Evolutionary conservation across 257 asterid genomes (phyloP), one percentile per base, ranked within the genome.

Genomic region (Anisodus tanguticus): DNA sequence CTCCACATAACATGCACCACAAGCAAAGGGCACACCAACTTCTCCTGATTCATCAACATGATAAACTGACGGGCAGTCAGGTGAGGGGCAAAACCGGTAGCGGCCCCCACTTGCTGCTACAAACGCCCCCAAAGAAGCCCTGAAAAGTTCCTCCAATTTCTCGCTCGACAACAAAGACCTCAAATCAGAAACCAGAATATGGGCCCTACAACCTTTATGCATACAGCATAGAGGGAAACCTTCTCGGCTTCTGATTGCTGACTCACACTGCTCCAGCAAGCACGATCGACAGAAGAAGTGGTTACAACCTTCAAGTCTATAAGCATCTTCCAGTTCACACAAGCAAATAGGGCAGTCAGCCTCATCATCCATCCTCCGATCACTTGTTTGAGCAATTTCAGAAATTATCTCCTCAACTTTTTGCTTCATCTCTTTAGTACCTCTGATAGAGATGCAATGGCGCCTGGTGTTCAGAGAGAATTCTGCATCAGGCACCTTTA

Each of bases 1-100:
- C 90, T 96, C 99, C 53, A 81, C 91, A 31, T 86, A 91, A 88
- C 99, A 96, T 3, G 94, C 94, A 6, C 93, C 95, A 15, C 99
- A 94, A 3, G 88, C 72, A 82, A 92, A 96, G 15, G 86, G 91
- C 0, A 79, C 66, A 8, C 87, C 86, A 4, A 84, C 43, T 15
- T 55, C 81, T 4, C 84, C 89, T 10, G 91, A 84, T 62, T 83
- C 91, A 0, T 90, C 87, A 62, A 89, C 98, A 0, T 86, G 74
- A 83, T 94, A 96, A 43, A 96, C 93, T 0, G 97, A 91, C 19
- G 99, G 98, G 80, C 99, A 96, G 77, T 96, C 99, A 0, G 98
- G 98, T 1, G 98, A 93, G 4, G 99, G 99, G 81, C 99, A 96
- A 85, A 93, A 96, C 87, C 94, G 84, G 90, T 89, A 94, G 22